Base-by-base conservation (phyloP, 164 flowering plant genomes). In the Annona squamosa region DNA sequence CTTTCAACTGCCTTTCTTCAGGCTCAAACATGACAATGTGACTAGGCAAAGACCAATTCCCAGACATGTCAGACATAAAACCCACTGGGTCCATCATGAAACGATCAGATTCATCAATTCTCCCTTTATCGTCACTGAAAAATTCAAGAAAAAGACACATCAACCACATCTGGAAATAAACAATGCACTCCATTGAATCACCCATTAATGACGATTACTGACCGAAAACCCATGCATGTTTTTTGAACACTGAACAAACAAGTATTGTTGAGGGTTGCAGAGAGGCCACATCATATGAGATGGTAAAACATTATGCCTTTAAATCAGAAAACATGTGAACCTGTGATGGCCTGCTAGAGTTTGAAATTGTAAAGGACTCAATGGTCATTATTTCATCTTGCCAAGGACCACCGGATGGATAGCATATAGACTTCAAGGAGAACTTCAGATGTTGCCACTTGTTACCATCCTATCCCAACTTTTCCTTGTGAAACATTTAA, bases 11-110 rank as follows among this genome's bases (percentile, higher is more conserved):
- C 74, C 66, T 84, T 76, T 93, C 98, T 80, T 95, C 86, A 45
- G 90, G 79, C 26, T 91, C 92, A 77, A 90, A 93, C 63, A 93
- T 78, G 19, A 93, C 88, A 68, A 95, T 83, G 62, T 93, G 99
- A 78, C 96, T 90, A 41, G 97, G 97, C 46, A 74, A 42, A n/a
- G 89, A 82, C 91, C 94, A 88, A 77, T 79, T 84, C 74, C 77
- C 83, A 2, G 85, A 83, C 73, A 83, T 75, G 68, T 85, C 83
- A 43, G 84, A 76, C 18, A 79, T 76, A 80, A 91, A 95, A 7
- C 82, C 85, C 75, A 76, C 77, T 45, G 98, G 97, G 72, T 93
- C 90, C 86, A 82, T 81, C 89, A 89, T 78, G 80, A 95, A 95
- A 56, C 82, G 84, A 70, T 95, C 97, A 0, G 96, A 93, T 73